Evolutionary conservation across 108 stramenopile genomes (phyloP).

Genomic region (Cyclotella choctawhatcheeana): DNA sequence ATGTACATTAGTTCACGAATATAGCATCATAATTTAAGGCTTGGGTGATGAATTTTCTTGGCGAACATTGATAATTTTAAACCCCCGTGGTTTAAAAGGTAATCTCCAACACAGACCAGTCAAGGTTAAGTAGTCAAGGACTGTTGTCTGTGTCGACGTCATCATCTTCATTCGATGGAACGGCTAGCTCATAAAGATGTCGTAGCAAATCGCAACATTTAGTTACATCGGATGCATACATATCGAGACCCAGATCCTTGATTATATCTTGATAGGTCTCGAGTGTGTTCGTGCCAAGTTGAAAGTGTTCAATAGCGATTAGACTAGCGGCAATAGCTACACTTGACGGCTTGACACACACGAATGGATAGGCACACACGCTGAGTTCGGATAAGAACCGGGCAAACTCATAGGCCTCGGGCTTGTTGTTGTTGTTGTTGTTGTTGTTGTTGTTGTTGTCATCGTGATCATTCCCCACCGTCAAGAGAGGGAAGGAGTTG

Average conservation of each 20-base stretch:
- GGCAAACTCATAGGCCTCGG: constrained; percentile 28
- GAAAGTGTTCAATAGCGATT: constrained; percentile 26
- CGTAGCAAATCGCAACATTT: constrained; percentile 19
- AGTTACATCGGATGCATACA: constrained; percentile 7
- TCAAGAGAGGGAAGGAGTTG: constrained; percentile 36
- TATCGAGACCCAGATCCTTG: neutral
- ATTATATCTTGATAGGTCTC: neutral
- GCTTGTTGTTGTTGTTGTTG: too few species aligned
- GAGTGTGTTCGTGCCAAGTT: neutral
- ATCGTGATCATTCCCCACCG: too few species aligned
- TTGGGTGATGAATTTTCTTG: neutral
- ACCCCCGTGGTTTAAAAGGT: too few species aligned
- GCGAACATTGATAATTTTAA: neutral
- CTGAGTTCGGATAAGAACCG: constrained; percentile 40
- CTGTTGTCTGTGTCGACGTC: neutral
- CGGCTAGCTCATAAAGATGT: constrained; percentile 19
- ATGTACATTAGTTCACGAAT: too few species aligned
- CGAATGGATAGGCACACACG: constrained; percentile 35
- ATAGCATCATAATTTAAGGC: too few species aligned
- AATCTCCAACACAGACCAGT: too few species aligned
- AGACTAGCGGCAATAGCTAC: constrained; percentile 42
- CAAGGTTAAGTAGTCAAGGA: neutral
- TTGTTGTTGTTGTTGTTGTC: too few species aligned
- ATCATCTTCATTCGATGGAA: constrained; percentile 4
- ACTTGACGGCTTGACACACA: constrained; percentile 25